Percentiles rank a stretch among this genome's conserved stretches.
Conservation (phyloP, 202 grass and related monocot species). For the Saccharum hybrid region DNA sequence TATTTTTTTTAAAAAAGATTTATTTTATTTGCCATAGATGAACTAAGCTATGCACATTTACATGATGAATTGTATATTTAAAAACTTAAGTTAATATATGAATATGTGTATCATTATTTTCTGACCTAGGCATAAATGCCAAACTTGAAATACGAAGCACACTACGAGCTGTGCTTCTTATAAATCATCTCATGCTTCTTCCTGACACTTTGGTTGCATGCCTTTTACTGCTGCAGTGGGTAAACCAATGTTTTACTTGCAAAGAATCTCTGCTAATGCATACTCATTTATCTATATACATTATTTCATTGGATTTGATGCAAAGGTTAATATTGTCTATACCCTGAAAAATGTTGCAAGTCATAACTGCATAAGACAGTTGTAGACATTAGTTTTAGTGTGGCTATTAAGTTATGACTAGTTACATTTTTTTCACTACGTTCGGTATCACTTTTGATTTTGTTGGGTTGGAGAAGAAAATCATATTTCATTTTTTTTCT, state of each 20-base stretch:
- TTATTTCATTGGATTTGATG: conserved; percentile 16
- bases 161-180: conserved; percentile 31
- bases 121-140: background rate
- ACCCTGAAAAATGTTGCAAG: conserved; percentile 9
- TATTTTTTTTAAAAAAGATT: background rate
- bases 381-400: background rate
- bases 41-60: conserved; percentile 18
- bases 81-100: conserved; percentile 13
- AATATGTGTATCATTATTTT: conserved; percentile 14
- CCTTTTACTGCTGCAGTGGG: conserved; percentile 29
- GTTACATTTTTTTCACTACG: conserved; percentile 19
- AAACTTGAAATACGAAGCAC: conserved; percentile 16
- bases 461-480: conserved; percentile 34
- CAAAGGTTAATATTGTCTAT: conserved; percentile 17
- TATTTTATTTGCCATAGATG: conserved; percentile 15
- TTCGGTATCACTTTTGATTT: background rate
- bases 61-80: conserved; percentile 5
- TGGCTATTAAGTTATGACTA: conserved; percentile 11
- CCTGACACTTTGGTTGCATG: background rate
- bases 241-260: background rate
- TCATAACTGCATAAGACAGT: background rate
- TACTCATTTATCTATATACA: background rate
- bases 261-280: conserved; percentile 12
- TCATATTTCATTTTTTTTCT: conserved; percentile 27
- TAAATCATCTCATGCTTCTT: background rate